Percentiles rank a stretch among this genome's conserved stretches.
phyloP scores from a whole-genome alignment of 176 grass and related monocot genomes.

The maize (Zea mays) region Zm-B73-REFERENCE-NAM-5.0 NC_050099.1:121182001-121182500 shows the following conservation, averaged over 20 bases:
- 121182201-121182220: constrained; percentile 87
- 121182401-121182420: no score
- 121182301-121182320: constrained; percentile 89
- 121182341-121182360: background rate
- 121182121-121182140: constrained; percentile 25
- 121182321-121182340: constrained; percentile 41
- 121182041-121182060: constrained; percentile 96
- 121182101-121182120: constrained; percentile 81
- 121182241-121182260: constrained; percentile 59
- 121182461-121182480: no score
- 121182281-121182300: constrained; percentile 77
- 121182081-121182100: constrained; percentile 98
- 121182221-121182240: constrained; percentile 67
- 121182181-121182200: constrained; percentile 2
- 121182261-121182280: constrained; percentile 59
- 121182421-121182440: no score
- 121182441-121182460: no score
- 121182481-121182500: no score
- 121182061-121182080: constrained; percentile 98
- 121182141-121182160: constrained; percentile 24
- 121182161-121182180: constrained; percentile 14
- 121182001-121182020: constrained; percentile 1
- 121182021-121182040: constrained; percentile 55
- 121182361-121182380: background rate
- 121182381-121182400: no score